A percentile compares a stretch with the other conserved stretches of the same genome.
Evolutionary conservation across 1,284 basidiomycete genomes (phyloP).

Genomic region (Leccinum solheimii): DNA sequence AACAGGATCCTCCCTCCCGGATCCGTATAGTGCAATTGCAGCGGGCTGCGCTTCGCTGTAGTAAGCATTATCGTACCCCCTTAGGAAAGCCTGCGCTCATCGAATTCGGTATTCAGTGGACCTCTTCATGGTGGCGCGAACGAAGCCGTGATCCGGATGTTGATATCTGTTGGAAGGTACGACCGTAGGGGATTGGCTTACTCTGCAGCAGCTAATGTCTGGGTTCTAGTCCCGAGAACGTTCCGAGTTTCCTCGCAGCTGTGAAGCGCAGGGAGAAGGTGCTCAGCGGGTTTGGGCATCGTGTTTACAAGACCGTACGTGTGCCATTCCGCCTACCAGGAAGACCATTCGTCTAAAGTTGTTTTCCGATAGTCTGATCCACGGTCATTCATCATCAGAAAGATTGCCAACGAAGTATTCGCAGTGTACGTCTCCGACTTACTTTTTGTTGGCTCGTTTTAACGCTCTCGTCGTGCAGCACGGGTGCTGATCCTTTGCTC

Average conservation of each 20-base stretch:
- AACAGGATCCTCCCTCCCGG: constrained; percentile 83
- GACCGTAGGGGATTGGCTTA: constrained; percentile 17
- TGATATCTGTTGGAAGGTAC: constrained; percentile 80
- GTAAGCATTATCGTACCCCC: constrained; percentile 43
- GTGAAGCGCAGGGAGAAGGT: constrained; percentile 86
- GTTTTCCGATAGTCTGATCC: constrained; percentile 68
- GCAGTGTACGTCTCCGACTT: constrained; percentile 53
- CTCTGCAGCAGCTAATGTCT: neutral
- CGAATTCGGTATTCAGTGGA: constrained; percentile 49
- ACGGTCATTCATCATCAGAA: constrained; percentile 83
- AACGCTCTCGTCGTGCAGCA: constrained; percentile 42
- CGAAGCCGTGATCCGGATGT: constrained; percentile 88
- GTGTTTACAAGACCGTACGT: constrained; percentile 80
- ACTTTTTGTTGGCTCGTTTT: neutral
- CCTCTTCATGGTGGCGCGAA: constrained; percentile 86
- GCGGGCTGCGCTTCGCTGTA: constrained; percentile 84
- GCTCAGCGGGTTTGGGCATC: constrained; percentile 83
- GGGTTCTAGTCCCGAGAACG: constrained; percentile 67
- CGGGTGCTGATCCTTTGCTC: constrained; percentile 78
- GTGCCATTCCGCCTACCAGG: neutral
- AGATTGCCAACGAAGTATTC: constrained; percentile 87
- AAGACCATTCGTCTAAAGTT: constrained; percentile 1
- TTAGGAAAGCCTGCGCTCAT: neutral
- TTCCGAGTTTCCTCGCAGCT: constrained; percentile 79
- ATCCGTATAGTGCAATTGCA: constrained; percentile 85